Percentiles rank a stretch among this genome's conserved stretches.
Conservation (phyloP, 2,329 filamentous ascomycete species). For the Beauveria sp. region DNA sequence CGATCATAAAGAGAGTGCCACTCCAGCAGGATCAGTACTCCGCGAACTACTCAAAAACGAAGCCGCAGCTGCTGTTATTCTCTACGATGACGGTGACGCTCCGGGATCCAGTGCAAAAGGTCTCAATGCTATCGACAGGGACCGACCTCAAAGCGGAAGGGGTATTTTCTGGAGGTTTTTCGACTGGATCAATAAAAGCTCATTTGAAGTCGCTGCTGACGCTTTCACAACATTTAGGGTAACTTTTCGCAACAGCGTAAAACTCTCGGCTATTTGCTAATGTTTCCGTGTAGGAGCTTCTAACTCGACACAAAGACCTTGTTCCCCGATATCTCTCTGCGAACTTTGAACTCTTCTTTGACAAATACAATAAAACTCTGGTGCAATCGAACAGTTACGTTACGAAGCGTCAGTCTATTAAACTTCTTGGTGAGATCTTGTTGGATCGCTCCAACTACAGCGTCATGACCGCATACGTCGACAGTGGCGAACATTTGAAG, state of each 20-base stretch:
- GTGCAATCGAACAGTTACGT: constrained; percentile 94
- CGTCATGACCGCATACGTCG: constrained; percentile 96
- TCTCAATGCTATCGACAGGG: constrained; percentile 68
- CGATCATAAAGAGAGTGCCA: constrained; percentile 82
- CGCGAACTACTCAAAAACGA: constrained; percentile 86
- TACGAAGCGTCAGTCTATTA: constrained; percentile 96
- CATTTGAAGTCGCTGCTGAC: constrained; percentile 94
- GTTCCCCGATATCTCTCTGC: constrained; percentile 80
- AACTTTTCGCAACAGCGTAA: constrained; percentile 16
- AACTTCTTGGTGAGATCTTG: constrained; percentile 88
- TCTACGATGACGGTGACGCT: constrained; percentile 80
- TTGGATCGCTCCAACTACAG: constrained; percentile 90
- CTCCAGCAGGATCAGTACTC: constrained; percentile 81
- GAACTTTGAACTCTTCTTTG: constrained; percentile 92
- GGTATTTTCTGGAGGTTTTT: constrained; percentile 98
- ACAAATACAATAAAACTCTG: constrained; percentile 77
- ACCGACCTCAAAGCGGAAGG: constrained; percentile 65
- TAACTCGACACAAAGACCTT: constrained; percentile 89
- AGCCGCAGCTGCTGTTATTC: constrained; percentile 78
- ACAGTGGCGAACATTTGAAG: constrained; percentile 91
- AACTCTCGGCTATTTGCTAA: neutral
- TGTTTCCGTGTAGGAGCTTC: constrained; percentile 58
- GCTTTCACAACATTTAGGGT: constrained; percentile 96
- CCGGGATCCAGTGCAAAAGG: constrained; percentile 66
- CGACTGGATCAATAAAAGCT: constrained; percentile 94